A percentile compares a stretch with the other conserved stretches of the same genome.
These are phyloP conservation scores for Naematelia encephala DNA, from an alignment of 768 basidiomycete genomes.

Conservation along the genomic window DNA sequence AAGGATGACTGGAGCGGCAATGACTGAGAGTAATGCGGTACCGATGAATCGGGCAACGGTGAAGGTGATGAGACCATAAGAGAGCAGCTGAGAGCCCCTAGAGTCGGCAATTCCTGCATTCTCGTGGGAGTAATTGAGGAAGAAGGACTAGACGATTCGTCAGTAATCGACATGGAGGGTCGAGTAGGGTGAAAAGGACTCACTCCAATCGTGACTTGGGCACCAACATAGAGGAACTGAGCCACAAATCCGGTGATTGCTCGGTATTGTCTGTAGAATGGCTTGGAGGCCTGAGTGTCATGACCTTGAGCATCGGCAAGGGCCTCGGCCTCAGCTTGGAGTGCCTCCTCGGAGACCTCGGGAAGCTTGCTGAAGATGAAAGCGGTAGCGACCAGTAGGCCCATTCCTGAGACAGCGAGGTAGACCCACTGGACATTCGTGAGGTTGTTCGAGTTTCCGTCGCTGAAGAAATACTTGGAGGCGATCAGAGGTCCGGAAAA, in stretches of 20 bases:
- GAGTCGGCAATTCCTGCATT: slow-evolving; percentile 58
- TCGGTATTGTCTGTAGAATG: slow-evolving; percentile 68
- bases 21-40: slow-evolving; percentile 60
- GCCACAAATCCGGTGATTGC: slow-evolving; percentile 71
- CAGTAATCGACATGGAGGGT: too few species aligned
- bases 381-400: slow-evolving; percentile 60
- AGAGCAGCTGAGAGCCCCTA: slow-evolving; percentile 64
- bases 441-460: slow-evolving; percentile 60
- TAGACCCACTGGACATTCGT: slow-evolving; percentile 60
- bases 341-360: slow-evolving; percentile 68
- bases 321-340: slow-evolving; percentile 52
- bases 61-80: slow-evolving; percentile 65
- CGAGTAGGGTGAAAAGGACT: background rate
- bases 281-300: slow-evolving; percentile 46
- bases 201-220: slow-evolving; percentile 48
- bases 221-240: slow-evolving; percentile 60
- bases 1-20: slow-evolving; percentile 66
- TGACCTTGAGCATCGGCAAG: slow-evolving; percentile 50
- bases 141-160: too few species aligned
- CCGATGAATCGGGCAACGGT: slow-evolving; percentile 57
- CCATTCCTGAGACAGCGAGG: slow-evolving; percentile 55
- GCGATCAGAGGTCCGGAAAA: slow-evolving; percentile 71
- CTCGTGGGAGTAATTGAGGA: slow-evolving; percentile 68
- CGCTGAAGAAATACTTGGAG: slow-evolving; percentile 69
- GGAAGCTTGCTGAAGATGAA: slow-evolving; percentile 70